Conservation (phyloP, 2,329 filamentous ascomycete genomes). For the Colletotrichum filicis region DNA sequence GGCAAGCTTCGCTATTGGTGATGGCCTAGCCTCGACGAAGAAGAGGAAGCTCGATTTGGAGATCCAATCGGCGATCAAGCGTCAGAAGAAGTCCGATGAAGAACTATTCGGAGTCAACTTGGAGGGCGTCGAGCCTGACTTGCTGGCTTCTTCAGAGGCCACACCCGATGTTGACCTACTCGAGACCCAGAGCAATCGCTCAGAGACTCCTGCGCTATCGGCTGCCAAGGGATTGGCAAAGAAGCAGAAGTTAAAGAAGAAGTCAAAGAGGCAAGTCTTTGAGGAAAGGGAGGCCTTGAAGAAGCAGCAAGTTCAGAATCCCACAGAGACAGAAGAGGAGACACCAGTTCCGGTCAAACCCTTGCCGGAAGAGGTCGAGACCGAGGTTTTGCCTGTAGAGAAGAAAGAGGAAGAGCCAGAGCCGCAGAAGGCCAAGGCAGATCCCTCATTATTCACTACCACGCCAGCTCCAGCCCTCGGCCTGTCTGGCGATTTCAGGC, state of each 20-base stretch:
- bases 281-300: slow-evolving; percentile 74
- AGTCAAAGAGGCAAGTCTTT: slow-evolving; percentile 81
- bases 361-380: slow-evolving; percentile 47
- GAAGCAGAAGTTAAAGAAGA: slow-evolving; percentile 74
- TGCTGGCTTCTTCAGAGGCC: slow-evolving; percentile 62
- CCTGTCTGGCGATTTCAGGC: slow-evolving; percentile 55
- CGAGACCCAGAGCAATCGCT: slow-evolving; percentile 57
- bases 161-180: slow-evolving; percentile 58
- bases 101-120: slow-evolving; percentile 77
- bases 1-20: slow-evolving; percentile 74
- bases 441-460: slow-evolving; percentile 62
- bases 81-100: slow-evolving; percentile 83
- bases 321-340: slow-evolving; percentile 41
- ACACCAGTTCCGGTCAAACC: slow-evolving; percentile 40
- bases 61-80: slow-evolving; percentile 77
- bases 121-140: slow-evolving; percentile 61
- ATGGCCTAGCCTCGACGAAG: slow-evolving; percentile 61
- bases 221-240: slow-evolving; percentile 66
- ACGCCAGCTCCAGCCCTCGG: slow-evolving; percentile 57
- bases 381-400: slow-evolving; percentile 30
- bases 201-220: slow-evolving; percentile 57
- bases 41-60: slow-evolving; percentile 82
- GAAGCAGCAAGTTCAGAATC: slow-evolving; percentile 61
- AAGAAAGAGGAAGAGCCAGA: slow-evolving; percentile 48
- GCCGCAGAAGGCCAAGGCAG: slow-evolving; percentile 44